Evolutionary conservation across 2,329 filamentous ascomycete genomes (phyloP), one percentile per base, ranked within the genome.

Genomic region (Alternaria incomplexa): DNA sequence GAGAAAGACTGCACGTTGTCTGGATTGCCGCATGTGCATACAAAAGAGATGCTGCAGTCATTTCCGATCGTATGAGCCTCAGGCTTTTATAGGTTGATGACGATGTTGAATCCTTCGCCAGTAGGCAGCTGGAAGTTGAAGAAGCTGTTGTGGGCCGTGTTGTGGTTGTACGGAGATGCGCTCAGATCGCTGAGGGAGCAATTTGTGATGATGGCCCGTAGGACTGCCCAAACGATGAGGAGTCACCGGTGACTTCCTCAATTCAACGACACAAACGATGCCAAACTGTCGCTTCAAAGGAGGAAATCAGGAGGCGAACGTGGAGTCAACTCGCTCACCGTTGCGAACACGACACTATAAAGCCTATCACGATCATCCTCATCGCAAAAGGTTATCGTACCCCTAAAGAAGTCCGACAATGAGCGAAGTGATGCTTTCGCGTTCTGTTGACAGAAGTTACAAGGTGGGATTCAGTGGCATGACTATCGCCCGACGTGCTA

Each of bases 371-470:
- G 30, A 32, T 8, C 30, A 32, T 32, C 30, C 12, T 15, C 30
- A 32, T 32, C 30, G 4, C 30, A 15, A 8, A 32, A 1, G 13
- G 13, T 32, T n/a, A 47, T 15, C 1, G 44, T 32, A 20, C 40
- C 52, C 10, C 51, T 43, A 40, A 54, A 30, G n/a, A 54, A 32
- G 30, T 8, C 30, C 0, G 28, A 20, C 56, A 57, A 60, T 61
- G 45, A 64, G 40, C 32, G 52, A 62, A 56, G 47, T 25, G 30
- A 64, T 64, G 28, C 48, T 20, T 25, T 60, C 53, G 12, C 51
- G 46, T 20, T 15, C 52, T 36, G 43, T 64, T 51, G 58, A 61
- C 32, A 63, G 55, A 52, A 65, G 51, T 46, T 65, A 58, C 32
- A 56, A 63, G 56, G 59, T 62, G 32, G 40, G 53, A 32, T 32